Evolutionary conservation across 1,139 yeast species (phyloP).

Genomic region (Suhomyces bokatorum): DNA sequence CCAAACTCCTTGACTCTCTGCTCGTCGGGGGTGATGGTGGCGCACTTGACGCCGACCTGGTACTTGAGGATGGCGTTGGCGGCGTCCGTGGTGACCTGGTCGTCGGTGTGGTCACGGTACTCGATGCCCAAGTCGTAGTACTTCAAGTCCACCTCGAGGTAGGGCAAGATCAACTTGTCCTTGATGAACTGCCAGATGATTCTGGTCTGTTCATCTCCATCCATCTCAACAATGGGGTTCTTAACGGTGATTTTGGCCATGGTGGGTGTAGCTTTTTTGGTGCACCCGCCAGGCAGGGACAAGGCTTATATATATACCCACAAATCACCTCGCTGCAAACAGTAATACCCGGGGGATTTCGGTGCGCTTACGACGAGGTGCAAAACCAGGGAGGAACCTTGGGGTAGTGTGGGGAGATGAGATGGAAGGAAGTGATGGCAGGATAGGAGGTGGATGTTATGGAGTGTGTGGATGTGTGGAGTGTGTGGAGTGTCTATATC

Average conservation of each 20-base stretch:
- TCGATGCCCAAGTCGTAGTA: conserved; percentile 75
- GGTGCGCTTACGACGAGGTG: conserved; percentile 3
- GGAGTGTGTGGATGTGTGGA: too few relatives aligned
- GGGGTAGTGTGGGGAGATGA: background rate
- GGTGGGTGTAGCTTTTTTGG: background rate
- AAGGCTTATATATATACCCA: background rate
- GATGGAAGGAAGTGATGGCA: background rate
- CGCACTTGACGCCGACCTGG: conserved; percentile 85
- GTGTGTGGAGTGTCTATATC: too few relatives aligned
- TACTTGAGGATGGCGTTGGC: conserved; percentile 73
- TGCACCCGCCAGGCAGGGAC: background rate
- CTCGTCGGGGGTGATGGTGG: conserved; percentile 85
- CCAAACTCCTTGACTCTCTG: conserved; percentile 74
- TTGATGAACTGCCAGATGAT: conserved; percentile 80
- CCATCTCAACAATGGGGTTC: conserved; percentile 77
- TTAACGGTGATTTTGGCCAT: conserved; percentile 61
- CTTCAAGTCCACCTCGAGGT: conserved; percentile 68
- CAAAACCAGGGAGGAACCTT: background rate
- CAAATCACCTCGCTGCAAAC: conserved; percentile 1
- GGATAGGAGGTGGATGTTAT: too few relatives aligned
- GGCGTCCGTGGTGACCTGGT: conserved; percentile 71
- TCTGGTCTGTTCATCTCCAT: conserved; percentile 87
- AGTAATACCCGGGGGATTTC: conserved; percentile 3
- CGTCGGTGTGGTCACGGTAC: conserved; percentile 70
- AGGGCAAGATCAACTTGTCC: conserved; percentile 67